Conservation (phyloP, 257 asterid species). For the Jaltomata sinuosa region DNA sequence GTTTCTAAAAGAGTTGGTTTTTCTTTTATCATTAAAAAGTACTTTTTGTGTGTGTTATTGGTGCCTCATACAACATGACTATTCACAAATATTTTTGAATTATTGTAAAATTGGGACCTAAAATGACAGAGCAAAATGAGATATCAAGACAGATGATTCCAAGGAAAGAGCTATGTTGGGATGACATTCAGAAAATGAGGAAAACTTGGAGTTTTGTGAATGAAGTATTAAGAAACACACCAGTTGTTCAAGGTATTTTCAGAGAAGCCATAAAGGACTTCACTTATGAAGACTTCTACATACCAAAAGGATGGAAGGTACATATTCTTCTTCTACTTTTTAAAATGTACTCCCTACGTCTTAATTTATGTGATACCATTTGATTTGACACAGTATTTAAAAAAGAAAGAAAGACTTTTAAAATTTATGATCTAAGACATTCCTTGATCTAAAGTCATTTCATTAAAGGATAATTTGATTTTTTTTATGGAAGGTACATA, state of each 20-base stretch:
- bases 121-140: neutral
- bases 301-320: conserved; percentile 5
- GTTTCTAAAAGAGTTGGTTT: too few species aligned
- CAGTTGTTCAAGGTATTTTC: neutral
- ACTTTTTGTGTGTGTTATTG: too few species aligned
- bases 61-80: too few species aligned
- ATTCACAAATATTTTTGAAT: too few species aligned
- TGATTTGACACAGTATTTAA: too few species aligned
- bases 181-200: neutral
- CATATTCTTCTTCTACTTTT: neutral
- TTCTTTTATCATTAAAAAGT: too few species aligned
- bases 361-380: too few species aligned
- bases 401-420: too few species aligned
- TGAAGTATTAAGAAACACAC: neutral
- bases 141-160: neutral
- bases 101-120: neutral
- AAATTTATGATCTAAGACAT: too few species aligned
- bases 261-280: neutral
- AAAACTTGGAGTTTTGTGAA: neutral
- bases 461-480: too few species aligned
- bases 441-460: too few species aligned
- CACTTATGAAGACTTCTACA: neutral
- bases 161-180: neutral
- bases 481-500: neutral
- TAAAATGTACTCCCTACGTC: too few species aligned